Evolutionary conservation across 164 flowering plant species (phyloP).

Genomic region (Buxus sempervirens): DNA sequence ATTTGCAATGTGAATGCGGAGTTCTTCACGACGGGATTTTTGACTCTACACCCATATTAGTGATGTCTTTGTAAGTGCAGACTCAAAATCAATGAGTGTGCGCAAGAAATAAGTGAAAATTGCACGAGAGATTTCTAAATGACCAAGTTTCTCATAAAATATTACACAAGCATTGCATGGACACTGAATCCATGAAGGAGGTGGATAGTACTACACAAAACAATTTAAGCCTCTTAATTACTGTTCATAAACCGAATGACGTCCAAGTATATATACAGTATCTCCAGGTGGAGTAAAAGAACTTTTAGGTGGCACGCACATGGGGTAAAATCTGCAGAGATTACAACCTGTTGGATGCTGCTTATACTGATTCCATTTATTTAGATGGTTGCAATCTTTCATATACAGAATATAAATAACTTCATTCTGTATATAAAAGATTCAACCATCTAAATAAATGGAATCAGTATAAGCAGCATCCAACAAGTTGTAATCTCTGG

Average conservation of each 20-base stretch:
- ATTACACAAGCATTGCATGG: background rate
- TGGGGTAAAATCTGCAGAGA: background rate
- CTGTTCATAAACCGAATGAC: background rate
- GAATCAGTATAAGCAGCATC: background rate
- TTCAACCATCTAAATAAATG: background rate
- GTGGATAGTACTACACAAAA: too few species aligned
- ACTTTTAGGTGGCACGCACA: background rate
- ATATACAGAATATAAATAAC: too few species aligned
- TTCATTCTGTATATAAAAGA: too few species aligned
- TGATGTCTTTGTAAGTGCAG: background rate
- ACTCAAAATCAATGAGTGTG: background rate
- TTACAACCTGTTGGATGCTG: background rate
- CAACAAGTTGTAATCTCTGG: background rate
- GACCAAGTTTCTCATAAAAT: background rate
- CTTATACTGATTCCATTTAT: background rate
- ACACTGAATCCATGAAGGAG: background rate
- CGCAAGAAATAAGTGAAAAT: background rate
- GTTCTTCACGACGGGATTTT: slow-evolving; percentile 91
- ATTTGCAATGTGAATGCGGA: slow-evolving; percentile 83
- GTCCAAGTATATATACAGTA: too few species aligned
- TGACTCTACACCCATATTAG: slow-evolving; percentile 58
- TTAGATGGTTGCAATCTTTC: too few species aligned
- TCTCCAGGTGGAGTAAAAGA: background rate
- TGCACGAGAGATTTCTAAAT: background rate
- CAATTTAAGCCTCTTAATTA: too few species aligned